Evolutionary conservation across 108 stramenopile genomes (phyloP).

Genomic region (Cyclotella baltica): DNA sequence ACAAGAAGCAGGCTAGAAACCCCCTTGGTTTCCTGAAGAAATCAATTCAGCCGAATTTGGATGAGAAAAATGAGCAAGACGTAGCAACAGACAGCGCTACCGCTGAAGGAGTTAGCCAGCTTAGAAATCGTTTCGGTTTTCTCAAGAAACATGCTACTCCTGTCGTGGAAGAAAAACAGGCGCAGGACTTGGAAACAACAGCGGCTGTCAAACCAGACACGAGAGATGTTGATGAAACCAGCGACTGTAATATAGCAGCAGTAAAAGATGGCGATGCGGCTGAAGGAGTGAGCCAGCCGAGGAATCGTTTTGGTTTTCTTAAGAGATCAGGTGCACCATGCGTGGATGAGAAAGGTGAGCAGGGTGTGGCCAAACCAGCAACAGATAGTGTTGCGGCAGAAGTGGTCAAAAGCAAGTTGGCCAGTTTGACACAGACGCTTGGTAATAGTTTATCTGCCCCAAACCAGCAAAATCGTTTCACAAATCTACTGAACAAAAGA

Average conservation of each 20-base stretch:
- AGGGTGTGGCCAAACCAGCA: slow-evolving; percentile 8
- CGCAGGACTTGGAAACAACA: too few relatives aligned
- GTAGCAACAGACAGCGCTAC: not conserved
- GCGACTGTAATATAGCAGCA: not conserved
- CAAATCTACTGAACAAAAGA: slow-evolving; percentile 11
- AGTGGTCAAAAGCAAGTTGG: slow-evolving; percentile 7
- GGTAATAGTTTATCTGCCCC: slow-evolving; percentile 12
- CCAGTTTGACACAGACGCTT: slow-evolving; percentile 35
- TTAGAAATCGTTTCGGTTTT: not conserved
- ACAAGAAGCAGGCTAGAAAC: not conserved
- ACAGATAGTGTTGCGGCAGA: not conserved
- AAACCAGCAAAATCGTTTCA: slow-evolving; percentile 16
- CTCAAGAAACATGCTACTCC: not conserved
- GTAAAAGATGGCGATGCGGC: not conserved
- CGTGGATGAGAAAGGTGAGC: not conserved
- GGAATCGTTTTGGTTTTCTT: slow-evolving; percentile 1
- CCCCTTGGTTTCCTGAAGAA: slow-evolving; percentile 6
- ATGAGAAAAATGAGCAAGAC: slow-evolving; percentile 4
- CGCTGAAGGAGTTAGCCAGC: too few relatives aligned
- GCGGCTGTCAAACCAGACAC: too few relatives aligned
- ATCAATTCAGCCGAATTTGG: not conserved
- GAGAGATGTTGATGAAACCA: too few relatives aligned
- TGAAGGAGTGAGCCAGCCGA: not conserved
- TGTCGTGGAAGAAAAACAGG: too few relatives aligned
- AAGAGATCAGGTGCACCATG: not conserved